A percentile compares a stretch with the other conserved stretches of the same genome.
phyloP scores from a whole-genome alignment of 805 yeast genomes.

The Yamadazyma paraphyllophila region DNA sequence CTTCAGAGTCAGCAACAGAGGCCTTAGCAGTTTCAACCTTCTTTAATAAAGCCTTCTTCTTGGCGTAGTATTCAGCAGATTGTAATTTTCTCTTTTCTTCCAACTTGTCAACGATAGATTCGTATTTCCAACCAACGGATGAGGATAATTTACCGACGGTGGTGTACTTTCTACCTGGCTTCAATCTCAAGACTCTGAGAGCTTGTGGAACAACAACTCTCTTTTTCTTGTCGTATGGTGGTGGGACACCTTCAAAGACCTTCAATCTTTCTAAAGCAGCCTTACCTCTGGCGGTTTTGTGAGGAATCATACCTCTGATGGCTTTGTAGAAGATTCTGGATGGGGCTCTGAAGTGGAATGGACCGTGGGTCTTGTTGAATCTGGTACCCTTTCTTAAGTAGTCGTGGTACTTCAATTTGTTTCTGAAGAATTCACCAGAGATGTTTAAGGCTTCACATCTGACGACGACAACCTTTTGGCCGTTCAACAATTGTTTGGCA shows the following conservation, averaged over 20 bases:
- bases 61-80: slow-evolving; percentile 98
- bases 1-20: slow-evolving; percentile 86
- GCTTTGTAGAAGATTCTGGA: slow-evolving; percentile 99
- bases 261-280: slow-evolving; percentile 99
- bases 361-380: slow-evolving; percentile 98
- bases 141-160: slow-evolving; percentile 94
- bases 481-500: slow-evolving; percentile 97
- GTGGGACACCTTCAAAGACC: slow-evolving; percentile 99
- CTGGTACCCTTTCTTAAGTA: slow-evolving; percentile 99
- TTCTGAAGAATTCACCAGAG: slow-evolving; percentile 99
- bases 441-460: slow-evolving; percentile 98
- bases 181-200: slow-evolving; percentile 96
- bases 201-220: slow-evolving; percentile 99
- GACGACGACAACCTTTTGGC: slow-evolving; percentile 96
- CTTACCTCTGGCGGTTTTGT: slow-evolving; percentile 99
- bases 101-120: slow-evolving; percentile 92
- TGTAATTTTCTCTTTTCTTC: slow-evolving; percentile 99
- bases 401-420: slow-evolving; percentile 99
- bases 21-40: slow-evolving; percentile 86
- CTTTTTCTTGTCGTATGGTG: slow-evolving; percentile 99
- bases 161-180: slow-evolving; percentile 99
- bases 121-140: slow-evolving; percentile 99
- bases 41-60: slow-evolving; percentile 95
- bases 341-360: slow-evolving; percentile 99
- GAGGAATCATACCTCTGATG: slow-evolving; percentile 98